Evolutionary conservation across 2,329 filamentous ascomycete species (phyloP), one percentile per base, ranked within the genome.

Genomic region (Cladosporium sp.): DNA sequence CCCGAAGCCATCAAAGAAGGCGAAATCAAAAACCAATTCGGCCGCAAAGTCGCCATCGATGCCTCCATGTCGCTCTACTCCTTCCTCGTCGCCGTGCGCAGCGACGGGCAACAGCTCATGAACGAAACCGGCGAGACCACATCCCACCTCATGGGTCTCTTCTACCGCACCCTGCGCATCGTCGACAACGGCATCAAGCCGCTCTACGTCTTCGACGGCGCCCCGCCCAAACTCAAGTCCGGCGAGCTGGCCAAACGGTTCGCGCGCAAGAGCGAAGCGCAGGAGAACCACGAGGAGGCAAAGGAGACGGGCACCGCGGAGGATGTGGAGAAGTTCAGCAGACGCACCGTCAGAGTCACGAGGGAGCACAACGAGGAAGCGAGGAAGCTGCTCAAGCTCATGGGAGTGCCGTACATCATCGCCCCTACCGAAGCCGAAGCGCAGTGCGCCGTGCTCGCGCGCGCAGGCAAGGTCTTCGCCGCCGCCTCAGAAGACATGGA

Each of bases 401-500:
- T 99, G 93, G 93, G 93, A 11, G 84, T 99, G 30, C 93, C 93
- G 1, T 97, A 86, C 69, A 92, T 99, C 56, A 82, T 96, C 64
- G 93, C 93, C 0, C 93, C 93, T 0, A 99, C 93, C 0, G 93
- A 99, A 70, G 93, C 93, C 4, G 93, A 99, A 74, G 93, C 93
- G 1, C 93, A 99, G 68, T 99, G 93, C 68, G 93, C 93, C 3
- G 86, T 85, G 36, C 77, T 99, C 55, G 93, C 93, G 1, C 79
- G 86, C 54, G 91, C 88, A 4, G 92, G 90, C 32, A 97, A 97
- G 73, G 93, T 99, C 45, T 99, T 95, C 68, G 93, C 91, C 3
- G 93, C 93, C 17, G 93, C 93, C 2, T 95, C 88, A 57, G 93
- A 99, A 72, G 93, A 99, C 72, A 99, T 99, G 93, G 93, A 99